Base-by-base conservation (phyloP, 805 yeast genomes). In the Tetrapisispora arboricola region DNA sequence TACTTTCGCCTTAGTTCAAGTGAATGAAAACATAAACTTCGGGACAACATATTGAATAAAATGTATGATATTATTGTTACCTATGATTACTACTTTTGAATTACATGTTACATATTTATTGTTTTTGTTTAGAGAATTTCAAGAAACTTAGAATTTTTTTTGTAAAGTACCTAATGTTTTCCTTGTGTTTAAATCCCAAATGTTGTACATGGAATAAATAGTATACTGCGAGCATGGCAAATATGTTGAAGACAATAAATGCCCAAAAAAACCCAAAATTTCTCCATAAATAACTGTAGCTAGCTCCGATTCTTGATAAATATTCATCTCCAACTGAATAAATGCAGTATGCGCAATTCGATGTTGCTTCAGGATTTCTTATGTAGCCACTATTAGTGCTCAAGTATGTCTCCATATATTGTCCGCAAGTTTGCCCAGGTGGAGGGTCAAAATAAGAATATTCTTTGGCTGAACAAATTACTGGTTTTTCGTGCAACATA, bases 271-370 rank as follows among this genome's bases (percentile, higher is more conserved):
- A 66, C 49, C 83, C 84, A 51, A 68, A 66, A 56, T 78, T 68
- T 60, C 81, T 68, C 80, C 83, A 75, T 49, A 66, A 61, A 39
- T 65, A 49, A 40, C 46, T 28, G 38, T 57, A 61, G n/a, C 47
- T 35, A n/a, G 65, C 50, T 12, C 49, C 50, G 17, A 67, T 48
- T 26, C 38, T 37, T 1, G 35, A 55, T 61, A 83, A 68, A 55
- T 64, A 83, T 0, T 59, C 66, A 55, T 82, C 72, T 7, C 88
- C 80, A 10, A 58, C 54, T 4, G 60, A 47, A 45, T 72, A 62
- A n/a, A 69, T 49, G 61, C 92, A 83, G 63, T 61, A 78, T 2
- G 61, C 49, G 58, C 90, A 83, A n/a, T 47, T 39, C 1, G 60
- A 49, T 11, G 80, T 71, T 6, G 75, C 64, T n/a, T 45, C 41